phyloP scores from a whole-genome alignment of 345 rosid species.

The Brassica carinata region DNA sequence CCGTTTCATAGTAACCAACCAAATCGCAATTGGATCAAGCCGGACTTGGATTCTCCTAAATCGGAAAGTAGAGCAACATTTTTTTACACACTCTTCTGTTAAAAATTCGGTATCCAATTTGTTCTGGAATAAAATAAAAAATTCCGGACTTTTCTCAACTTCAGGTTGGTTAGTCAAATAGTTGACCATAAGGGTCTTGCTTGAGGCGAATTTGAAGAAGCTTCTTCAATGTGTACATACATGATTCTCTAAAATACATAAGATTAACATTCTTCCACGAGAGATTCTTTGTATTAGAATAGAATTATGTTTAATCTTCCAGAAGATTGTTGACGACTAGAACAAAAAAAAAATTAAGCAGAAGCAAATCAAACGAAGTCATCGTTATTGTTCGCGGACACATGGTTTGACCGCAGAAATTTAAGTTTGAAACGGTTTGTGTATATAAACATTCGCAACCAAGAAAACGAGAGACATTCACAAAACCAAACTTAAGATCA shows the following conservation, averaged over 20 bases:
- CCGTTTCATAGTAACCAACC: neutral
- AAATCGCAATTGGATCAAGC: neutral
- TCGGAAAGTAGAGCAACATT: neutral
- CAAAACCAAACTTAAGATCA: neutral
- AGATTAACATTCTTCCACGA: too few relatives aligned
- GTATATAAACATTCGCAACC: constrained; percentile 14
- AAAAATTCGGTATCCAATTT: neutral
- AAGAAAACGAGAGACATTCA: constrained; percentile 14
- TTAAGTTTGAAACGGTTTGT: neutral
- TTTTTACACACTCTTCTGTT: neutral
- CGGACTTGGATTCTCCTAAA: neutral
- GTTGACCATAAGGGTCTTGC: too few relatives aligned
- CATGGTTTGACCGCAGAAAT: constrained; percentile 31
- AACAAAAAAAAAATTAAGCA: neutral
- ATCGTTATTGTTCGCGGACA: constrained; percentile 20
- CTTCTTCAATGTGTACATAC: neutral
- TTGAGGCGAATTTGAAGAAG: neutral
- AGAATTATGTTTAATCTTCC: neutral
- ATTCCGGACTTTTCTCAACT: too few relatives aligned
- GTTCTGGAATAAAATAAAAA: neutral
- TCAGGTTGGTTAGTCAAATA: too few relatives aligned
- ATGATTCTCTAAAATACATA: neutral
- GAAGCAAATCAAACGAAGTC: neutral
- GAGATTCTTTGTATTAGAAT: too few relatives aligned
- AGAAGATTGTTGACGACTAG: neutral